phyloP scores from a whole-genome alignment of 495 filamentous ascomycete species.

The Jackrogersella minutella region DNA sequence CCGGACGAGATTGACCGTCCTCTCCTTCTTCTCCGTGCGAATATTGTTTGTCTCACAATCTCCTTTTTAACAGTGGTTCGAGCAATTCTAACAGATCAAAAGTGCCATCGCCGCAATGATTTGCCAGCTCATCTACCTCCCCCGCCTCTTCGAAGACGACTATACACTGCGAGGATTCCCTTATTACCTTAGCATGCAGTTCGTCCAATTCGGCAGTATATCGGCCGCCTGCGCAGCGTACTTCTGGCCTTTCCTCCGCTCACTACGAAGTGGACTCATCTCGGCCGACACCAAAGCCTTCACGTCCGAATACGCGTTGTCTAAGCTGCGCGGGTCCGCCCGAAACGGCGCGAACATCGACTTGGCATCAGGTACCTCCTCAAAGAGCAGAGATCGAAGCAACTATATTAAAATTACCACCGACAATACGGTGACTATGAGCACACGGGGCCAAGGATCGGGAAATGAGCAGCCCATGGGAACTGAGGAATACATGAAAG shows the following conservation, averaged over 20 bases:
- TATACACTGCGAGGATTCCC: constrained; percentile 37
- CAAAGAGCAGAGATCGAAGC: constrained; percentile 28
- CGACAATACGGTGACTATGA: constrained; percentile 31
- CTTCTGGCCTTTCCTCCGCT: constrained; percentile 44
- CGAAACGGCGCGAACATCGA: constrained; percentile 16
- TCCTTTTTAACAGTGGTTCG: not conserved
- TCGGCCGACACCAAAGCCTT: constrained; percentile 37
- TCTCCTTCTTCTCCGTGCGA: constrained; percentile 37
- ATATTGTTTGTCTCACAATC: constrained; percentile 30
- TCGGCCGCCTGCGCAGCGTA: constrained; percentile 38
- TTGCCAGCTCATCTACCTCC: constrained; percentile 36
- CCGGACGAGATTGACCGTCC: constrained; percentile 30
- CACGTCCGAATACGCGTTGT: constrained; percentile 30
- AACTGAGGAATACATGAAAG: constrained; percentile 30
- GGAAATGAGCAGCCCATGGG: constrained; percentile 2
- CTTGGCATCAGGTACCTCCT: constrained; percentile 18
- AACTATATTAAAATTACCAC: constrained; percentile 38
- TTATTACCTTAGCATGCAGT: constrained; percentile 38
- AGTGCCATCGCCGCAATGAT: constrained; percentile 37
- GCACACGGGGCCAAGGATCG: constrained; percentile 1
- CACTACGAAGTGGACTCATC: constrained; percentile 39
- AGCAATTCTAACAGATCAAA: constrained; percentile 1
- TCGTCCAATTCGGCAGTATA: constrained; percentile 39
- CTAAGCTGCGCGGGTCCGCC: constrained; percentile 20
- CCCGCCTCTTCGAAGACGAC: constrained; percentile 33